phyloP scores from a whole-genome alignment of 768 basidiomycete genomes.

The Mrakia gelida region DNA sequence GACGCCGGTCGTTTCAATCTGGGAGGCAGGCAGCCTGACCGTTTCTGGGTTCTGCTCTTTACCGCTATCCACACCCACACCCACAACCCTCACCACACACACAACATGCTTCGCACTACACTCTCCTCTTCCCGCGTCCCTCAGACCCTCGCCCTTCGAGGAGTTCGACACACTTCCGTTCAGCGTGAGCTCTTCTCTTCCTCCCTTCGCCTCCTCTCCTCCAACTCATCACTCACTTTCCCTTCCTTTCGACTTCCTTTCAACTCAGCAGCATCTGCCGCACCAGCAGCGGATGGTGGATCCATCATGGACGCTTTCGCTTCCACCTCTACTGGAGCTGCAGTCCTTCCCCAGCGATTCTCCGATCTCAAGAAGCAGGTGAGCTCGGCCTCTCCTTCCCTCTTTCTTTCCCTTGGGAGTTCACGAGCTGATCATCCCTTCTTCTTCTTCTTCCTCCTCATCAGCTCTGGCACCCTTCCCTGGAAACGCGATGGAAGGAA shows the following conservation, averaged over 20 bases:
- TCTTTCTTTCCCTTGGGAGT: neutral
- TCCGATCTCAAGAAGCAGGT: conserved; percentile 55
- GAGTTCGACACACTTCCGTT: too few relatives aligned
- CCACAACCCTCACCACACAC: too few relatives aligned
- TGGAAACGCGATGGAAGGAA: conserved; percentile 56
- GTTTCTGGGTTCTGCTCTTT: too few relatives aligned
- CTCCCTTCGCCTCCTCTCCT: neutral
- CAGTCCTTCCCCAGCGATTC: conserved; percentile 57
- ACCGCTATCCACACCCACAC: too few relatives aligned
- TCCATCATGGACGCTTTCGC: conserved; percentile 24
- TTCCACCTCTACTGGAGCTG: conserved; percentile 46
- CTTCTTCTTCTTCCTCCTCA: neutral
- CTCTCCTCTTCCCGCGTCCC: too few relatives aligned
- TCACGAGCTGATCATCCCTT: neutral
- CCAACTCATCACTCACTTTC: neutral
- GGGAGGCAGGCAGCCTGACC: too few relatives aligned
- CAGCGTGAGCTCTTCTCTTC: neutral
- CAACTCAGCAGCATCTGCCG: neutral
- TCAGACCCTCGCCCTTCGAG: too few relatives aligned
- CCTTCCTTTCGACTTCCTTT: neutral
- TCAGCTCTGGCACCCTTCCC: conserved; percentile 39
- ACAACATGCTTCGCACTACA: too few relatives aligned
- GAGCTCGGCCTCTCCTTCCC: neutral
- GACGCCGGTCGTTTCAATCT: too few relatives aligned
- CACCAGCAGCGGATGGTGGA: neutral